Base-by-base conservation (phyloP, 331 rosid genomes). In the Erythrophleum ivorense region DNA sequence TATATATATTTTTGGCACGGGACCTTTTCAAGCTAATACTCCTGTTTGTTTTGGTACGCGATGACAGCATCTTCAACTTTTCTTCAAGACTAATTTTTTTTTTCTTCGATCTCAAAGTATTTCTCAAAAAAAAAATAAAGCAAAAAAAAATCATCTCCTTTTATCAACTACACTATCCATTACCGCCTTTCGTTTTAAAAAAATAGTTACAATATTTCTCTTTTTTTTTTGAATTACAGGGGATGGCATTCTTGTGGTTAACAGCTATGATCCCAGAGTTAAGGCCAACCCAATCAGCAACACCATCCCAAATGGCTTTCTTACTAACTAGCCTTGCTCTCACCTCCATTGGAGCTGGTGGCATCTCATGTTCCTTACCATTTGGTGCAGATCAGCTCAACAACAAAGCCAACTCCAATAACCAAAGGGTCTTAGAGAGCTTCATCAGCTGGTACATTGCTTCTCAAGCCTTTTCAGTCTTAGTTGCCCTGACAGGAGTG, bases 351-450 rank as follows among this genome's bases (percentile, higher is more conserved):
- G 97, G 97, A 70, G 88, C 90, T 0, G 94, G 94, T 63, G 94
- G 97, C 34, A 53, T 89, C 46, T 88, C 93, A 3, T 87, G 94
- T 43, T 87, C 92, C 54, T n/a, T 92, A 12, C 87, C 97, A 8
- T 92, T 90, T 81, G 97, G 94, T 24, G 93, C 92, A 1, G 97
- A 92, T 53, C 97, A 92, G 78, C 50, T 92, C n/a, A 72, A 80
- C 74, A 86, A 57, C 49, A 83, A 81, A 45, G 82, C 71, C 0
- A 74, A 85, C 41, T 86, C 86, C 3, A 92, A 86, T 6, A 89
- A 81, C n/a, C 69, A 88, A 13, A 86, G 88, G 58, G 84, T 84
- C 6, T 4, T 92, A 14, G 88, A 88, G 71, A 86, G 87, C 48
- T 90, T 88, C 90, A 89, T 92, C 9, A 80, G 86, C 7, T 90